Percentiles rank a stretch among this genome's conserved stretches.
These are phyloP conservation scores for Penicillium sp. DNA, from an alignment of 2,329 filamentous ascomycete species.

Conservation along the genomic window DNA sequence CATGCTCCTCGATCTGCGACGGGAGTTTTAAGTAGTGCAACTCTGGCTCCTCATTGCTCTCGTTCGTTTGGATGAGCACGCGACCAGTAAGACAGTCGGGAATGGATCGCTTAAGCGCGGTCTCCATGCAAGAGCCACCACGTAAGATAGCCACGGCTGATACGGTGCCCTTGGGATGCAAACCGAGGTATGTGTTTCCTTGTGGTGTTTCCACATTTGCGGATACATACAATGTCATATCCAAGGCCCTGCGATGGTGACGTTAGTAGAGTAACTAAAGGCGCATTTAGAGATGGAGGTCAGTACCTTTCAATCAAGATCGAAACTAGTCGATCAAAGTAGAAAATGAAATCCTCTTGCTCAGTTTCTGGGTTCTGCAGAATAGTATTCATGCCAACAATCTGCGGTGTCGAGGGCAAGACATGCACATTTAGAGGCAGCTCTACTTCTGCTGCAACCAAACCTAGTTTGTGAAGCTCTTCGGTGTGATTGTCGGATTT, in stretches of 20 bases:
- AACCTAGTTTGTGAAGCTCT: conserved; percentile 72
- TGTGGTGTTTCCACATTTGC: conserved; percentile 67
- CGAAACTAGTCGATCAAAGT: conserved; percentile 86
- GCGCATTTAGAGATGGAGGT: too few relatives aligned
- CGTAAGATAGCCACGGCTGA: conserved; percentile 86
- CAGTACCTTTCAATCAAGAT: conserved; percentile 69
- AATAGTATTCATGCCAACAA: conserved; percentile 85
- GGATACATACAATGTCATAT: conserved; percentile 69
- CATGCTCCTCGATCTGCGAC: conserved; percentile 67
- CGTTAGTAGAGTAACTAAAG: conserved; percentile 1
- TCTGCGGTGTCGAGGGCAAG: conserved; percentile 72
- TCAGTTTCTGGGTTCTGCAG: conserved; percentile 75
- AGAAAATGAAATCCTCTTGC: conserved; percentile 93
- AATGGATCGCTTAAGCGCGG: conserved; percentile 81
- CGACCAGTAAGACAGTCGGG: conserved; percentile 89
- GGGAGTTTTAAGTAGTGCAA: conserved; percentile 85
- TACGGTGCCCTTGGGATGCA: conserved; percentile 68
- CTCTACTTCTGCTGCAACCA: conserved; percentile 66
- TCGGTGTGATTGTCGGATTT: conserved; percentile 82
- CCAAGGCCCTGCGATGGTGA: conserved; percentile 59
- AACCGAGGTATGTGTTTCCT: conserved; percentile 66
- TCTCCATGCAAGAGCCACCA: conserved; percentile 84
- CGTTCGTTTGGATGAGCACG: conserved; percentile 85
- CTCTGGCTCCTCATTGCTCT: conserved; percentile 82
- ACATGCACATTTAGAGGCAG: conserved; percentile 73